Conservation (phyloP, 2,329 filamentous ascomycete genomes). For the Nemania sp. region DNA sequence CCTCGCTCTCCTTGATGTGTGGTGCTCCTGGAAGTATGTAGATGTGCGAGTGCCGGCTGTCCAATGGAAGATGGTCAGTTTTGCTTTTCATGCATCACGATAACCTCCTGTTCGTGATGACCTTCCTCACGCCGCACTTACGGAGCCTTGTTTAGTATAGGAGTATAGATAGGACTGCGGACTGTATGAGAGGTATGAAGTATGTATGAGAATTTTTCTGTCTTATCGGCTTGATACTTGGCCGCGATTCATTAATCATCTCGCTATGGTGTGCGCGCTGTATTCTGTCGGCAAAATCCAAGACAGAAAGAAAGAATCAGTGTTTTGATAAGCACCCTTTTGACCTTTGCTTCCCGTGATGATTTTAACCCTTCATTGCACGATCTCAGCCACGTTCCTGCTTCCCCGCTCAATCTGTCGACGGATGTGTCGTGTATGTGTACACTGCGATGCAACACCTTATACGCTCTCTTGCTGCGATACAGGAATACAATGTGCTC, state of each 20-base stretch:
- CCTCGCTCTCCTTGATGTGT: slow-evolving; percentile 2
- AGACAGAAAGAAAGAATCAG: not conserved
- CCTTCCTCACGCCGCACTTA: not conserved
- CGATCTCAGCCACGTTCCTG: slow-evolving; percentile 5
- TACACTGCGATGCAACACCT: slow-evolving; percentile 20
- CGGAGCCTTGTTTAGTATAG: not conserved
- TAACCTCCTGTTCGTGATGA: not conserved
- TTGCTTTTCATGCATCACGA: not conserved
- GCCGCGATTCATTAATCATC: slow-evolving; percentile 5
- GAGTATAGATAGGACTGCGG: not conserved
- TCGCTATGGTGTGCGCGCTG: not conserved
- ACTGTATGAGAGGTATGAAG: no score
- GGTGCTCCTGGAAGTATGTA: not conserved
- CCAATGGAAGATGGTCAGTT: not conserved
- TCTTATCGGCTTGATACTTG: slow-evolving; percentile 5
- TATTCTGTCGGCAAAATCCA: not conserved
- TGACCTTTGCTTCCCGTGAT: slow-evolving; percentile 2
- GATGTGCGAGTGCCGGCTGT: slow-evolving; percentile 5
- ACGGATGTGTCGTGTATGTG: slow-evolving; percentile 16
- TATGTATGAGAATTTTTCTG: no score
- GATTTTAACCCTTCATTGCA: slow-evolving; percentile 19
- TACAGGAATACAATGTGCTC: slow-evolving; percentile 2
- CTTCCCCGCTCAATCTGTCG: slow-evolving; percentile 2
- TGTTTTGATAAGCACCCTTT: not conserved
- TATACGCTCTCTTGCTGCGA: slow-evolving; percentile 10